phyloP scores from a whole-genome alignment of 208 protist species.

The Acanthamoeba culbertsoni region DNA sequence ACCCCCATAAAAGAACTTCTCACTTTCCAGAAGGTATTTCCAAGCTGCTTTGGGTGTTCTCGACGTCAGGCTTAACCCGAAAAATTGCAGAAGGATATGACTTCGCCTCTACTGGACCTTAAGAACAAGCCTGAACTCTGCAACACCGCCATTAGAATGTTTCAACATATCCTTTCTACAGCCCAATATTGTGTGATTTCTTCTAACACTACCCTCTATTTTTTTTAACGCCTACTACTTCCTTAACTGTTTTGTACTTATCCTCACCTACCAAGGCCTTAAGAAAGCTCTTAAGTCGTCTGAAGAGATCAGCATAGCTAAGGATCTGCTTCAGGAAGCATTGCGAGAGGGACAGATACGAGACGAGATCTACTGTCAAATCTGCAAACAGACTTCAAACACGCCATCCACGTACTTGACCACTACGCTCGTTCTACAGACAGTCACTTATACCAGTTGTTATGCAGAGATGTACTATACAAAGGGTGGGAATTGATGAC shows the following conservation, averaged over 20 bases:
- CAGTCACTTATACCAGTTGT: not conserved
- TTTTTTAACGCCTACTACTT: not conserved
- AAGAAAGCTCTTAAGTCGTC: not conserved
- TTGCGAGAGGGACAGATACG: not conserved
- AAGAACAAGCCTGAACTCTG: constrained; percentile 3
- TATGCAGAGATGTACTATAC: not conserved
- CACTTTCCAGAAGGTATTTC: not conserved
- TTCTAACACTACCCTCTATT: not conserved
- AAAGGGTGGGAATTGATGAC: constrained; percentile 57
- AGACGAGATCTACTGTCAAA: constrained; percentile 42
- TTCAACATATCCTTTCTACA: constrained; percentile 23
- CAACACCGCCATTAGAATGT: not conserved
- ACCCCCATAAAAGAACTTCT: constrained; percentile 10
- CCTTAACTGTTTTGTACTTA: not conserved
- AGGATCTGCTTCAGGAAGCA: not conserved
- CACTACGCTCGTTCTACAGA: not conserved
- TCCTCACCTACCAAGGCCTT: constrained; percentile 16
- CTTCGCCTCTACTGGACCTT: not conserved
- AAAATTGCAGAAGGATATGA: constrained; percentile 11
- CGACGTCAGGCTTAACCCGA: not conserved
- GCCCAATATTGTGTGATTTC: not conserved
- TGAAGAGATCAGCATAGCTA: not conserved
- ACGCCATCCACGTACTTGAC: not conserved
- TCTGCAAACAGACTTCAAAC: constrained; percentile 20
- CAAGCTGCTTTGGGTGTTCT: not conserved